phyloP scores from a whole-genome alignment of 73 alveolate species.

The Paramecium sonneborni region DNA sequence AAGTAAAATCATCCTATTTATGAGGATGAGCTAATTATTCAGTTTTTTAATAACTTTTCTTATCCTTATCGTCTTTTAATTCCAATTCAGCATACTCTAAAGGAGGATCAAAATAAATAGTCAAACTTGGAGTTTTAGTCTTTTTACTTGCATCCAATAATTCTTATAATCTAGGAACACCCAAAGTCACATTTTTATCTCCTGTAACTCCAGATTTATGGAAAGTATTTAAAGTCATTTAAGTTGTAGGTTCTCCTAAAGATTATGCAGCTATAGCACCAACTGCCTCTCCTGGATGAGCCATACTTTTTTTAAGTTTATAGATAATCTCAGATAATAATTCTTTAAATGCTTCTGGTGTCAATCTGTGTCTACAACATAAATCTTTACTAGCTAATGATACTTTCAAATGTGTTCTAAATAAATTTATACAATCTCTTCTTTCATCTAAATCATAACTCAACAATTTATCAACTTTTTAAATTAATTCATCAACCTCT shows the following conservation, averaged over 20 bases:
- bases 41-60: not conserved
- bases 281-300: slow-evolving; percentile 69
- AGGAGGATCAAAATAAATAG: slow-evolving; percentile 63
- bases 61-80: slow-evolving; percentile 25
- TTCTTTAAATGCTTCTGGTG: slow-evolving; percentile 58
- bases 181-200: slow-evolving; percentile 67
- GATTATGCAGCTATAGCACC: slow-evolving; percentile 71
- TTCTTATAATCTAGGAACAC: slow-evolving; percentile 69
- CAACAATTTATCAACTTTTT: slow-evolving; percentile 30
- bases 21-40: not conserved
- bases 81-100: slow-evolving; percentile 55
- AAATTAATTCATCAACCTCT: slow-evolving; percentile 22
- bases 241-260: slow-evolving; percentile 66
- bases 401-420: slow-evolving; percentile 53
- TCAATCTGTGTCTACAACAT: slow-evolving; percentile 49
- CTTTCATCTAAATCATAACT: slow-evolving; percentile 33
- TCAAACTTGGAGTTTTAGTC: slow-evolving; percentile 57
- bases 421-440: not conserved
- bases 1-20: slow-evolving; percentile 29
- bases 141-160: slow-evolving; percentile 66
- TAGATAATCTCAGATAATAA: slow-evolving; percentile 50
- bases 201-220: slow-evolving; percentile 67
- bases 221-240: slow-evolving; percentile 68
- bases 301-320: slow-evolving; percentile 61
- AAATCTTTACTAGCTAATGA: slow-evolving; percentile 56